These are phyloP conservation scores for Microbotryum intermedium DNA, from an alignment of 1,284 basidiomycete genomes.

Conservation along the genomic window DNA sequence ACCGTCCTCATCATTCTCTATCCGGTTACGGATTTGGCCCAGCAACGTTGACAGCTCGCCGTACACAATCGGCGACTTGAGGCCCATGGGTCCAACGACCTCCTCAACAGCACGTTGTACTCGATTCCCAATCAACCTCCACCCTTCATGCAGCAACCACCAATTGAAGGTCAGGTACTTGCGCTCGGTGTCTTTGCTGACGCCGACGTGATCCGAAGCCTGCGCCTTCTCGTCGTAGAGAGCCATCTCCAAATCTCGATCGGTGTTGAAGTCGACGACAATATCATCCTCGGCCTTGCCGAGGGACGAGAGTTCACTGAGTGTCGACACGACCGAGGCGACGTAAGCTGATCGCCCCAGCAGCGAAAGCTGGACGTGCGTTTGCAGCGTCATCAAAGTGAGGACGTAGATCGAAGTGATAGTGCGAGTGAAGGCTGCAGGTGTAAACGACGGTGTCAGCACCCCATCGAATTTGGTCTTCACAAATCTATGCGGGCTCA, in stretches of 20 bases:
- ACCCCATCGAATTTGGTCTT: too few species aligned
- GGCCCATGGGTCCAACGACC: constrained; percentile 64
- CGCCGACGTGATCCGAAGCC: constrained; percentile 36
- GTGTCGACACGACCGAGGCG: constrained; percentile 49
- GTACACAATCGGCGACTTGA: constrained; percentile 62
- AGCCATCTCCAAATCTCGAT: constrained; percentile 29
- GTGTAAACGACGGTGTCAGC: background rate
- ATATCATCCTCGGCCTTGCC: too few species aligned
- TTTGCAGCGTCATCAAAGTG: constrained; percentile 69
- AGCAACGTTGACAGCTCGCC: constrained; percentile 61
- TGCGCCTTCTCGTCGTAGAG: constrained; percentile 39
- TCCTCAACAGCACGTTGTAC: constrained; percentile 66
- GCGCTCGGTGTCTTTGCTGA: constrained; percentile 51
- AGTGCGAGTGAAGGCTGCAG: constrained; percentile 71
- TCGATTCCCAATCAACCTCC: constrained; percentile 67
- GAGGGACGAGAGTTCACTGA: constrained; percentile 9
- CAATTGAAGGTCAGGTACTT: constrained; percentile 77
- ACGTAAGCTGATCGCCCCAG: constrained; percentile 76
- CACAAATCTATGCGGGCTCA: constrained; percentile 35
- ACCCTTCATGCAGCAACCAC: constrained; percentile 84
- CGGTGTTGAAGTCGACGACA: constrained; percentile 13
- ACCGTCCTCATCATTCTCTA: constrained; percentile 53
- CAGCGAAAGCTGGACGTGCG: constrained; percentile 69
- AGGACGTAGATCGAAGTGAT: constrained; percentile 73
- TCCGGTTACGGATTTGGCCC: constrained; percentile 57